Base-by-base conservation (phyloP, 202 grass and related monocot genomes). In the Hordeum pubiflorum region DNA sequence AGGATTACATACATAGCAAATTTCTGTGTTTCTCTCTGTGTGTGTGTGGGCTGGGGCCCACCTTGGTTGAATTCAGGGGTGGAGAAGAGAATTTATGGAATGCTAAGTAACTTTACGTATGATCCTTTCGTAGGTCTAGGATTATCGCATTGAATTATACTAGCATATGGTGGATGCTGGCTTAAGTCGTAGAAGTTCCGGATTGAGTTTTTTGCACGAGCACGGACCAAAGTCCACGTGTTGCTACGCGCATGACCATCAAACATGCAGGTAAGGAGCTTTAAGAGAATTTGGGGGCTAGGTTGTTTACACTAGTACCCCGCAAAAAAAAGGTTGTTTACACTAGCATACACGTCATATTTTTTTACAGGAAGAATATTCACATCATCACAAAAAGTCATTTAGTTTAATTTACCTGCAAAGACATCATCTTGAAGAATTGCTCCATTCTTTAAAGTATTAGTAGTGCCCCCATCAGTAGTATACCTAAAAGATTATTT, bases 401-500 rank as follows among this genome's bases (percentile, higher is more conserved):
- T 15, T 59, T 73, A 58, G 60, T 50, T 1, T 72, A n/a, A 40
- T 76, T 81, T 86, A 98, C 95, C 95, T 80, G 95, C 86, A 3
- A 91, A 94, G 91, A 98, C 90, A 86, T 74, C 90, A 69, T 98
- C 86, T 76, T 85, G 78, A 68, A 82, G 77, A 86, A 98, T 98
- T 76, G 92, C 75, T 78, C 95, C 95, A 15, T 89, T 86, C 46
- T 82, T 88, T 77, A 98, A 77, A 27, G 85, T 89, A n/a, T 41
- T 80, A 67, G 79, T 69, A 61, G 86, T 73, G 9, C 90, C 90
- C 7, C 95, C 95, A 83, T 98, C 95, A 70, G 95, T 98, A 62
- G 95, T 98, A 86, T 98, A 98, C 78, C 95, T 98, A 74, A 86
- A 82, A 82, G 50, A 82, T 67, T 44, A 81, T 81, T 72, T 24